phyloP scores from a whole-genome alignment of 2,329 filamentous ascomycete genomes.

The Aspergillus tanneri region DNA sequence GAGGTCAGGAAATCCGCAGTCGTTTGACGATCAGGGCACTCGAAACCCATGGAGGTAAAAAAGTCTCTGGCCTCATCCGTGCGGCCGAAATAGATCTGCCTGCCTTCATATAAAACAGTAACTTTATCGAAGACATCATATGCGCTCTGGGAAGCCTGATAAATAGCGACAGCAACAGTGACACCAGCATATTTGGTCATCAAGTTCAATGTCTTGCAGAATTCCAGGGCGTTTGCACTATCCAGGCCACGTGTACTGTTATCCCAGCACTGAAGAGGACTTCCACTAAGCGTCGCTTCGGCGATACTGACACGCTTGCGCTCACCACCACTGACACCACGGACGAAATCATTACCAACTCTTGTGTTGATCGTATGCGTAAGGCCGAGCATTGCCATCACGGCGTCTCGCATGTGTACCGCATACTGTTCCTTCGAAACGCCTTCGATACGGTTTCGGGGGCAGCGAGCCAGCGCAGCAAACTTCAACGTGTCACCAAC shows the following conservation, averaged over 20 bases:
- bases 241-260: constrained; percentile 54
- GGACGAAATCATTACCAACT: constrained; percentile 57
- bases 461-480: constrained; percentile 65
- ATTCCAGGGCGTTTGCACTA: constrained; percentile 57
- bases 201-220: constrained; percentile 53
- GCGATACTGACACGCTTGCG: constrained; percentile 63
- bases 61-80: constrained; percentile 60
- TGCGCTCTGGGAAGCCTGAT: constrained; percentile 50
- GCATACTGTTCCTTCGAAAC: constrained; percentile 47
- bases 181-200: constrained; percentile 52
- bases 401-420: constrained; percentile 45
- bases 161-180: constrained; percentile 57
- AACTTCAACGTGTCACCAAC: constrained; percentile 79
- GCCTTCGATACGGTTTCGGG: constrained; percentile 41
- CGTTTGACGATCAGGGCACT: constrained; percentile 67
- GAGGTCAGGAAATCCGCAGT: constrained; percentile 71
- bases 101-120: constrained; percentile 70
- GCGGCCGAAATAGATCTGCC: constrained; percentile 74
- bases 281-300: constrained; percentile 51
- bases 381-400: constrained; percentile 47
- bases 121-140: constrained; percentile 69
- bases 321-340: constrained; percentile 62
- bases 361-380: constrained; percentile 54
- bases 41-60: constrained; percentile 69
- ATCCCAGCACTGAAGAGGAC: constrained; percentile 50